These are phyloP conservation scores for Mortierella alpina DNA, from an alignment of 192 early-diverging fungal genomes.

Conservation along the genomic window DNA sequence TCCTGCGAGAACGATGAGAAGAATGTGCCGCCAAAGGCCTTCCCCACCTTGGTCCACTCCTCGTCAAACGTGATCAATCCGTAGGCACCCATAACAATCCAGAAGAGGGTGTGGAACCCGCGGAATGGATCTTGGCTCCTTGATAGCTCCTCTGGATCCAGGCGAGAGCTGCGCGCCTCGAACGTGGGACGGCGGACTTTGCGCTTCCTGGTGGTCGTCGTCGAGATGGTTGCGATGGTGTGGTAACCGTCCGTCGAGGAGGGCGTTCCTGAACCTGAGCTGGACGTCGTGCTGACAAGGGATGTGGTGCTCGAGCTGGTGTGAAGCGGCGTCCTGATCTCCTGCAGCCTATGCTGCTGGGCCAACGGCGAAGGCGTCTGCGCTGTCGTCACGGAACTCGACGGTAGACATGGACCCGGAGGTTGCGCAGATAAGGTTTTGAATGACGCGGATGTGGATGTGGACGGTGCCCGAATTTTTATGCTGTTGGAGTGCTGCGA, in stretches of 20 bases:
- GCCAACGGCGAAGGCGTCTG: no score
- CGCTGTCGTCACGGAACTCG: no score
- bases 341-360: not conserved
- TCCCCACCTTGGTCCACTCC: conserved; percentile 60
- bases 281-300: conserved; percentile 17
- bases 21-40: conserved; percentile 57
- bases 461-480: conserved; percentile 19
- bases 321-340: not conserved
- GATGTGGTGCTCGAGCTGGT: conserved; percentile 18
- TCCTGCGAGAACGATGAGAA: conserved; percentile 72
- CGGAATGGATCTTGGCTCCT: conserved; percentile 61
- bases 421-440: conserved; percentile 7
- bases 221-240: conserved; percentile 29
- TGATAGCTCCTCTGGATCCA: conserved; percentile 55
- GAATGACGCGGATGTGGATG: conserved; percentile 16
- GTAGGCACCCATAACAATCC: conserved; percentile 82
- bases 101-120: conserved; percentile 87
- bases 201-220: conserved; percentile 30
- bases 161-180: conserved; percentile 48
- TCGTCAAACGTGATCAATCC: conserved; percentile 67
- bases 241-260: conserved; percentile 25
- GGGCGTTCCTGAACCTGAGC: conserved; percentile 25
- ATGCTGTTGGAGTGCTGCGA: not conserved
- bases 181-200: conserved; percentile 51
- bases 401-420: not conserved